These are phyloP conservation scores for Anastatica hierochuntica DNA, from an alignment of 345 rosid species.

Conservation along the genomic window DNA sequence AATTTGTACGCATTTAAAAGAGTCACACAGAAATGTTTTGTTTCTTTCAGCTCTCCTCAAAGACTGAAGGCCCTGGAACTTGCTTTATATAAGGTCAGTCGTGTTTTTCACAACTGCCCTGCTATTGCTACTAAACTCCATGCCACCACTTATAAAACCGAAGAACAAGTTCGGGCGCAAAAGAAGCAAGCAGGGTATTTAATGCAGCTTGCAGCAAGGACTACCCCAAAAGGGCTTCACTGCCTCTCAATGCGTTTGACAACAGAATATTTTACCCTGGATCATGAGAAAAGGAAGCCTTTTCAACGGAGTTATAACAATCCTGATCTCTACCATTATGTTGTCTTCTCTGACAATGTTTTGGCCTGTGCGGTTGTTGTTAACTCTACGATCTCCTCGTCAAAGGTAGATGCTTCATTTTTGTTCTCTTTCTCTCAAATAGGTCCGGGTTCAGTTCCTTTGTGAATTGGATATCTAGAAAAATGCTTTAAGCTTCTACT, in stretches of 20 bases:
- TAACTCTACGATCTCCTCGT: conserved; percentile 60
- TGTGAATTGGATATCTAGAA: not conserved
- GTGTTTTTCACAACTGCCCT: conserved; percentile 48
- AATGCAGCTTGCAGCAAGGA: conserved; percentile 79
- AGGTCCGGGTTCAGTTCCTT: not conserved
- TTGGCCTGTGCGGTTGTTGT: conserved; percentile 85
- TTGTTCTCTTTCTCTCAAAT: not conserved
- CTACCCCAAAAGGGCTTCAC: conserved; percentile 87
- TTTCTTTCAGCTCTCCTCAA: conserved; percentile 50
- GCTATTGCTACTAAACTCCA: conserved; percentile 58
- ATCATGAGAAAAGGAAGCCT: conserved; percentile 48
- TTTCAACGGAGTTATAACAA: conserved; percentile 39
- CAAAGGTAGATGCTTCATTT: conserved; percentile 41
- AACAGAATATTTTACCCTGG: conserved; percentile 53
- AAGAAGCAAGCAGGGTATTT: conserved; percentile 55
- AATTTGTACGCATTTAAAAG: not conserved
- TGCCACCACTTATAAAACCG: conserved; percentile 59
- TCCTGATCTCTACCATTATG: conserved; percentile 63
- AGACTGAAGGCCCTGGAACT: conserved; percentile 59
- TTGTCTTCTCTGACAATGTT: conserved; percentile 83
- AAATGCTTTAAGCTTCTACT: conserved; percentile 5
- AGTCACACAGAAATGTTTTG: not conserved
- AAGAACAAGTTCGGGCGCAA: conserved; percentile 60
- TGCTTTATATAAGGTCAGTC: conserved; percentile 50
- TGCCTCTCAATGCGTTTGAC: conserved; percentile 89